Evolutionary conservation across 2,329 filamentous ascomycete species (phyloP).

Genomic region (Xylaria arbuscula): DNA sequence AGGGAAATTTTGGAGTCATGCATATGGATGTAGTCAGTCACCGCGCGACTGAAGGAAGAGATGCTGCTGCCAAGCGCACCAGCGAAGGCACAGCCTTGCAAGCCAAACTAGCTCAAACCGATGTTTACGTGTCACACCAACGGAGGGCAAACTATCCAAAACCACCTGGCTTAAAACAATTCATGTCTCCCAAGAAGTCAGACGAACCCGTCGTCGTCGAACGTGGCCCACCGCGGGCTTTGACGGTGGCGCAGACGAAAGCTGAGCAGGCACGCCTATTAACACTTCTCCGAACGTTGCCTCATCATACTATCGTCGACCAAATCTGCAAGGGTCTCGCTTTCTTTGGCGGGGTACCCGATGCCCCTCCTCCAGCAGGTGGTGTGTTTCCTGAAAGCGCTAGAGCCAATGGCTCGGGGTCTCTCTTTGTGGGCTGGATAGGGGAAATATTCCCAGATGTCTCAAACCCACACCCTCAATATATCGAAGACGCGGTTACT

Average conservation of each 20-base stretch:
- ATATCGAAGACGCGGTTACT: slow-evolving; percentile 33
- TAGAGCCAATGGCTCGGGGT: slow-evolving; percentile 66
- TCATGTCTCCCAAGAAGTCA: slow-evolving; percentile 42
- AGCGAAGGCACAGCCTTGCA: slow-evolving; percentile 71
- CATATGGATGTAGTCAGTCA: slow-evolving; percentile 65
- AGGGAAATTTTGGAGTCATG: slow-evolving; percentile 72
- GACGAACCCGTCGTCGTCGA: slow-evolving; percentile 32
- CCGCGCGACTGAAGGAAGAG: slow-evolving; percentile 60
- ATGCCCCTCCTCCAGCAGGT: slow-evolving; percentile 62
- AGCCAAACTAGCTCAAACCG: slow-evolving; percentile 65
- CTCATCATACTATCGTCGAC: slow-evolving; percentile 68
- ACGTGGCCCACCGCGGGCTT: slow-evolving; percentile 43
- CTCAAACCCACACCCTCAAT: slow-evolving; percentile 45
- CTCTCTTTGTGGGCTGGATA: slow-evolving; percentile 70
- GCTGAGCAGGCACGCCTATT: slow-evolving; percentile 69
- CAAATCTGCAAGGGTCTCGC: slow-evolving; percentile 71
- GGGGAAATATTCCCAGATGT: slow-evolving; percentile 70
- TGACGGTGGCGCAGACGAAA: slow-evolving; percentile 64
- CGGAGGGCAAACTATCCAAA: slow-evolving; percentile 54
- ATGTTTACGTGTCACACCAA: slow-evolving; percentile 64
- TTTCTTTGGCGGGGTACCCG: slow-evolving; percentile 72
- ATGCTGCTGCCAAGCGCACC: slow-evolving; percentile 68
- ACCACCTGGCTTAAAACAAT: slow-evolving; percentile 47
- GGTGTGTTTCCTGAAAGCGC: slow-evolving; percentile 67
- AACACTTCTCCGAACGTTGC: slow-evolving; percentile 65